Evolutionary conservation across 2,329 filamentous ascomycete genomes (phyloP).

Genomic region (Xylaria digitata): DNA sequence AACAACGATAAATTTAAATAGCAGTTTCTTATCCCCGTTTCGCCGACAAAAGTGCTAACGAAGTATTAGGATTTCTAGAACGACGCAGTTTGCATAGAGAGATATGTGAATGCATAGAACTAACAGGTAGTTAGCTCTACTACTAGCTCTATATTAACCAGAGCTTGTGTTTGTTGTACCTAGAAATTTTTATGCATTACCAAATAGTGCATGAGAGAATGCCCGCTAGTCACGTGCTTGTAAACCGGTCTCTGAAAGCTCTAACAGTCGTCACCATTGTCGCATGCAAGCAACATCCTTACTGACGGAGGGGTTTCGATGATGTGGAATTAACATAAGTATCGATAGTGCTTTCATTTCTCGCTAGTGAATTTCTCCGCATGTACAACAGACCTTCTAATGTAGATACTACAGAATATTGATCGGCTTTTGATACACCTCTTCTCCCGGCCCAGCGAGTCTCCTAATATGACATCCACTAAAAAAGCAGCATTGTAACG

Average conservation of each 20-base stretch:
- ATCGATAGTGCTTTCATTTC: neutral
- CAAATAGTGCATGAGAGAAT: neutral
- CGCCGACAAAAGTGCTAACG: neutral
- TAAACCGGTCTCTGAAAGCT: neutral
- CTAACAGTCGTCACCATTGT: neutral
- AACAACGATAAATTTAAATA: neutral
- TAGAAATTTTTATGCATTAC: constrained; percentile 30
- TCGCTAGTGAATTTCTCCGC: constrained; percentile 25
- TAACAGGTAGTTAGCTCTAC: too few species aligned
- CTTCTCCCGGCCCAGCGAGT: constrained; percentile 17
- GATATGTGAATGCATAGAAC: neutral
- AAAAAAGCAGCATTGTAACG: constrained; percentile 36
- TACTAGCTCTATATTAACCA: too few species aligned
- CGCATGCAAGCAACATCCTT: neutral
- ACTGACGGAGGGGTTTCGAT: neutral
- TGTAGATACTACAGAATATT: constrained; percentile 39
- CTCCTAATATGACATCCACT: constrained; percentile 29
- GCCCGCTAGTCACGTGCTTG: constrained; percentile 26
- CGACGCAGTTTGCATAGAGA: neutral
- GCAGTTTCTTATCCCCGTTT: neutral
- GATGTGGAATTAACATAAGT: constrained; percentile 9
- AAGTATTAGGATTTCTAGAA: constrained; percentile 6
- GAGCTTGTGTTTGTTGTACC: neutral
- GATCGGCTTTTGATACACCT: constrained; percentile 33
- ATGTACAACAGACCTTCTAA: constrained; percentile 39